These are phyloP conservation scores for Solanum hybrid DNA, from an alignment of 305 asterid species.

Conservation along the genomic window DNA sequence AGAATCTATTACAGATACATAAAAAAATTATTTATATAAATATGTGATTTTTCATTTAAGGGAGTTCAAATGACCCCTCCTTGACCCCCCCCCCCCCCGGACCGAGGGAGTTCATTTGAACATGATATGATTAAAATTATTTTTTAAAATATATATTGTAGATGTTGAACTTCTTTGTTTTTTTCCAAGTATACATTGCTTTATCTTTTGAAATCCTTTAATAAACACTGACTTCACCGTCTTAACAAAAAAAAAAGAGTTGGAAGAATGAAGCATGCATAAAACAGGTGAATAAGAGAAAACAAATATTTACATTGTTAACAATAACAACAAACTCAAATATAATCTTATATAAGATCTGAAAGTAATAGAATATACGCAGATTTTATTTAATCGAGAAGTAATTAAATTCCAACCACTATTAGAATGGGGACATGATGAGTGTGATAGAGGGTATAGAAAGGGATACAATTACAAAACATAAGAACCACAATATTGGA, in stretches of 20 bases:
- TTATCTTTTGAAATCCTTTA: neutral
- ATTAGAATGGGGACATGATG: neutral
- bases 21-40: too few relatives aligned
- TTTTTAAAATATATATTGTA: too few relatives aligned
- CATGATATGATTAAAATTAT: too few relatives aligned
- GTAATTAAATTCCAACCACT: neutral
- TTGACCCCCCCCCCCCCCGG: too few relatives aligned
- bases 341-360: neutral
- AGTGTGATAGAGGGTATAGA: neutral
- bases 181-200: neutral
- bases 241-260: neutral
- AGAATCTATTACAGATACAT: neutral
- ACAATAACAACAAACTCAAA: neutral
- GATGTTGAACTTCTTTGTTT: too few relatives aligned
- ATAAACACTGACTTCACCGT: fast-evolving
- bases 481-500: slow-evolving; percentile 23
- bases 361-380: neutral
- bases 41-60: too few relatives aligned
- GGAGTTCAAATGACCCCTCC: neutral
- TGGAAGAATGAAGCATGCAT: neutral
- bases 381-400: too few relatives aligned
- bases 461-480: neutral
- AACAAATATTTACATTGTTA: neutral
- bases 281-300: neutral
- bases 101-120: neutral